Evolutionary conservation across 2,329 filamentous ascomycete species (phyloP).

Genomic region (Coniella vitis): DNA sequence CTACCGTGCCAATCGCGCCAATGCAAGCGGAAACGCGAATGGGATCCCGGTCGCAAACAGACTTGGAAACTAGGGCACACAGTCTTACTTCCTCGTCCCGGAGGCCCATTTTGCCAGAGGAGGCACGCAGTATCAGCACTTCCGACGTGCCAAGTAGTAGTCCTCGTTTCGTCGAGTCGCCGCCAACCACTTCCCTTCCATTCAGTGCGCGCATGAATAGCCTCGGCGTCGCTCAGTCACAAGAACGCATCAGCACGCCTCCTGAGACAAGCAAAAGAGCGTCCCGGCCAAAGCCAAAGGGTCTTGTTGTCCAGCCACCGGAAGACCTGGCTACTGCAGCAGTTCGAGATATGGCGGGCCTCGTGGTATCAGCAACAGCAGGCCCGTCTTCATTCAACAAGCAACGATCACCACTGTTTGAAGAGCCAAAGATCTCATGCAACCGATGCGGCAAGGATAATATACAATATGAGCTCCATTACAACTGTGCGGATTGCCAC

Average conservation of each 20-base stretch:
- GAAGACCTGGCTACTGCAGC: slow-evolving; percentile 24
- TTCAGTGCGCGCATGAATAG: slow-evolving; percentile 29
- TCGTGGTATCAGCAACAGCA: slow-evolving; percentile 5
- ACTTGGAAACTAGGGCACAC: slow-evolving; percentile 44
- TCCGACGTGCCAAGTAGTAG: slow-evolving; percentile 12
- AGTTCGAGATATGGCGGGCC: neutral
- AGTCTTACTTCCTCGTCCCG: slow-evolving; percentile 30
- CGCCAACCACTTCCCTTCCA: slow-evolving; percentile 24
- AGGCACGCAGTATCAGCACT: slow-evolving; percentile 32
- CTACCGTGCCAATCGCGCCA: slow-evolving; percentile 40
- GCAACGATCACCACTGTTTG: slow-evolving; percentile 45
- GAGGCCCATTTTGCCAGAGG: slow-evolving; percentile 32
- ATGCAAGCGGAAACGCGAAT: slow-evolving; percentile 38
- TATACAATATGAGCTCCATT: slow-evolving; percentile 82
- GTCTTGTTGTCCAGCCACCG: slow-evolving; percentile 19
- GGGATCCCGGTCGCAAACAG: slow-evolving; percentile 58
- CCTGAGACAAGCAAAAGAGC: slow-evolving; percentile 1
- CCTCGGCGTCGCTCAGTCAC: slow-evolving; percentile 16
- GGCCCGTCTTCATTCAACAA: slow-evolving; percentile 30
- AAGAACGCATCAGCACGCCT: slow-evolving; percentile 12
- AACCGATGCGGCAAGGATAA: slow-evolving; percentile 61
- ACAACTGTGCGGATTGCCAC: slow-evolving; percentile 68
- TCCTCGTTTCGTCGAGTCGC: slow-evolving; percentile 19
- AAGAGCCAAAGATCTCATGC: slow-evolving; percentile 69
- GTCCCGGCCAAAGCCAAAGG: slow-evolving; percentile 20